phyloP scores from a whole-genome alignment of 345 rosid genomes.

The Durio zibethinus region DNA sequence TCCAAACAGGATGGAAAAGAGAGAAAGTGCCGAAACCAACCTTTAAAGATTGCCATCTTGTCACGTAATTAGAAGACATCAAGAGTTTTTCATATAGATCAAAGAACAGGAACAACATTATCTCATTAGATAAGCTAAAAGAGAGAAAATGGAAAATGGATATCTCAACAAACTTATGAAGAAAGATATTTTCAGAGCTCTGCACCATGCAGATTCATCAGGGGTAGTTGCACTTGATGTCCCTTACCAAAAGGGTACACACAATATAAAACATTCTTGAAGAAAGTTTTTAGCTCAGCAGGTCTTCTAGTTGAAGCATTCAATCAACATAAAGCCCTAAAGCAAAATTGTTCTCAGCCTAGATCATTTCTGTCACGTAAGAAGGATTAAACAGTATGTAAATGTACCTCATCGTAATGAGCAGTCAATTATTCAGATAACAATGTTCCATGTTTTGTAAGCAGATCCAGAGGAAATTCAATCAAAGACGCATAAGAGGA shows the following conservation, averaged over 20 bases:
- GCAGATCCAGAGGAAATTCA: conserved; percentile 67
- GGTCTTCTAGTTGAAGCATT: neutral
- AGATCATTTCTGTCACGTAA: neutral
- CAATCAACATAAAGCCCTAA: conserved; percentile 1
- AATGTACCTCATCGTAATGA: conserved; percentile 81
- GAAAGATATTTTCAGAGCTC: neutral
- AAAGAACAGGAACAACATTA: conserved; percentile 74
- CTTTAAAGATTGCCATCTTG: conserved; percentile 96
- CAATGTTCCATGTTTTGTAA: conserved; percentile 68
- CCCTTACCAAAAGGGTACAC: neutral
- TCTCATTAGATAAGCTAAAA: conserved; percentile 24
- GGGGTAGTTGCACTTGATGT: neutral
- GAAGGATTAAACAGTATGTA: neutral
- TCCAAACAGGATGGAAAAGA: conserved; percentile 1
- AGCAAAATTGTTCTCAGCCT: conserved; percentile 2
- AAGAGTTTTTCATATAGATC: conserved; percentile 73
- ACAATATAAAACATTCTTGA: neutral
- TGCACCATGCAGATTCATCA: neutral
- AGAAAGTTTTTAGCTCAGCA: neutral
- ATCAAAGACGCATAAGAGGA: conserved; percentile 9
- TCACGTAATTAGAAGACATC: conserved; percentile 88
- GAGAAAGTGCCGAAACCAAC: conserved; percentile 36
- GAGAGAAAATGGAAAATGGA: neutral
- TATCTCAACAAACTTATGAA: conserved; percentile 21
- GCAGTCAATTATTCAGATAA: conserved; percentile 76